Percentiles rank a stretch among this genome's conserved stretches.
phyloP scores from a whole-genome alignment of 2,329 filamentous ascomycete species.

The Rhynchosporium agropyri region DNA sequence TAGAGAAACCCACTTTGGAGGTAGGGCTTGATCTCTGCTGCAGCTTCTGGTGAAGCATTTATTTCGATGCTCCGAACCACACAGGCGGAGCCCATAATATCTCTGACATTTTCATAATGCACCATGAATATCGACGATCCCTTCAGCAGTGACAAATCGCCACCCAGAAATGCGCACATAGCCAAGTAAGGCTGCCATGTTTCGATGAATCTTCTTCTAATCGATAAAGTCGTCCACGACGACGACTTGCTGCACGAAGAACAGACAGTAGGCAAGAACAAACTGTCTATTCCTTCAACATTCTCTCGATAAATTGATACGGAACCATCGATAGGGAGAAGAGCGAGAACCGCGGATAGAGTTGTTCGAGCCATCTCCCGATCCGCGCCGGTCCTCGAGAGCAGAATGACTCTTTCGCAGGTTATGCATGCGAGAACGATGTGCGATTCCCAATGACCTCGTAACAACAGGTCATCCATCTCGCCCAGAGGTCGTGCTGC shows the following conservation, averaged over 20 bases:
- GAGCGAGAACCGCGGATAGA: neutral
- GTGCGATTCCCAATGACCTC: conserved; percentile 8
- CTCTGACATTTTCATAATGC: conserved; percentile 4
- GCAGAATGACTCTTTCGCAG: conserved; percentile 7
- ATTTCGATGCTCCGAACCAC: conserved; percentile 6
- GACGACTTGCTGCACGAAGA: conserved; percentile 11
- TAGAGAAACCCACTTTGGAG: conserved; percentile 11
- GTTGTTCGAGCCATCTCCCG: neutral
- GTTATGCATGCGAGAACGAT: conserved; percentile 14
- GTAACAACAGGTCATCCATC: conserved; percentile 5
- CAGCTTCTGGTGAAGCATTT: conserved; percentile 5
- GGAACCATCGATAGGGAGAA: neutral
- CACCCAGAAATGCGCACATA: conserved; percentile 13
- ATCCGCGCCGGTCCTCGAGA: conserved; percentile 1
- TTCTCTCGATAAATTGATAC: neutral
- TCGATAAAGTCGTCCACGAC: conserved; percentile 9
- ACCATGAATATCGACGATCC: conserved; percentile 10
- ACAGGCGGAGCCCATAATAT: conserved; percentile 4
- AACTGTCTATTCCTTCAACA: neutral
- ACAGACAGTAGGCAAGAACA: conserved; percentile 11
- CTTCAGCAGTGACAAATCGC: conserved; percentile 7
- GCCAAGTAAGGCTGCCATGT: conserved; percentile 14
- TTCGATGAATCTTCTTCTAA: neutral
- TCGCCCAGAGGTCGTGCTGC: conserved; percentile 1
- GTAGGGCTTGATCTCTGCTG: conserved; percentile 3